Evolutionary conservation across 495 filamentous ascomycete genomes (phyloP).

Genomic region (Neurospora sp.): DNA sequence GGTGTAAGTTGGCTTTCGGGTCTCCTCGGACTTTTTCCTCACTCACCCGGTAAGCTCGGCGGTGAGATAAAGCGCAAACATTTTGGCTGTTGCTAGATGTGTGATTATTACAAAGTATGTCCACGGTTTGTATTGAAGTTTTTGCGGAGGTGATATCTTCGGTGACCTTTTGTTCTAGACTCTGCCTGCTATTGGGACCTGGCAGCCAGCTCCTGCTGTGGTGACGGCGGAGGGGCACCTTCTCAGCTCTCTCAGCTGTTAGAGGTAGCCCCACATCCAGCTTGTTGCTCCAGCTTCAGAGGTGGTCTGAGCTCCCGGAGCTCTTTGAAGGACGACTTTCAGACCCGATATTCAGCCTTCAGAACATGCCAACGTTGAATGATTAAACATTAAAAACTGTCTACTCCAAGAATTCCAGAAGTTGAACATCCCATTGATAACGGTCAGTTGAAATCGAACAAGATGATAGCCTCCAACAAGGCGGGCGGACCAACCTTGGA

Average conservation of each 20-base stretch:
- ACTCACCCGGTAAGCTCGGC: conserved; percentile 65
- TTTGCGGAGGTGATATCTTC: neutral
- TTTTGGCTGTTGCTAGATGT: conserved; percentile 17
- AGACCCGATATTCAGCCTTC: neutral
- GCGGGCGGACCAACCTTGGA: neutral
- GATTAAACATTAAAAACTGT: too few relatives aligned
- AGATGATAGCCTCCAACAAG: neutral
- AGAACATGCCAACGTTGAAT: neutral
- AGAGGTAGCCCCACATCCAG: neutral
- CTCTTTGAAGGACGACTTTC: neutral
- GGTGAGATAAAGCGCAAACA: conserved; percentile 69
- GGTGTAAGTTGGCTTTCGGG: neutral
- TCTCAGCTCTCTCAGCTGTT: neutral
- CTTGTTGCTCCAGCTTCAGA: neutral
- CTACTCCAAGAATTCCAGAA: too few relatives aligned
- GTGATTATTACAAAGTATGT: neutral
- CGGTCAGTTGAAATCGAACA: neutral
- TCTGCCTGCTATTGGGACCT: neutral
- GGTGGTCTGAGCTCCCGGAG: neutral
- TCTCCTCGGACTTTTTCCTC: neutral
- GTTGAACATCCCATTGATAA: too few relatives aligned
- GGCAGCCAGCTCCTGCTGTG: neutral
- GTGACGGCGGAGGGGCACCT: neutral
- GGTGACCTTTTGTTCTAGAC: neutral
- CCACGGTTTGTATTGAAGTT: neutral